A percentile compares a stretch with the other conserved stretches of the same genome.
phyloP scores from a whole-genome alignment of 805 yeast genomes.

The Hanseniaspora clermontiae region DNA sequence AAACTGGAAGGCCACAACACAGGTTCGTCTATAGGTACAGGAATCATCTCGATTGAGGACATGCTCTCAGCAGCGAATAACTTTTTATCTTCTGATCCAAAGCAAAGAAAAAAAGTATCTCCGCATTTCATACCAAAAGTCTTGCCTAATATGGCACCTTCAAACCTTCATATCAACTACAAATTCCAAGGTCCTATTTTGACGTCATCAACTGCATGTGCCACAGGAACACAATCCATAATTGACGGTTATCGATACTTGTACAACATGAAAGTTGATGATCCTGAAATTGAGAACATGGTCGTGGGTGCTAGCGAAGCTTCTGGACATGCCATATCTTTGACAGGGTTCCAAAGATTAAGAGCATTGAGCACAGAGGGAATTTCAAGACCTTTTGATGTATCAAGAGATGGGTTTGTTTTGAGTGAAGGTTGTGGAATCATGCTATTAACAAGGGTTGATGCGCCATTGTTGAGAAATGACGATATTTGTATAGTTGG shows the following conservation, averaged over 20 bases:
- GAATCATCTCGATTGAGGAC: slow-evolving; percentile 9
- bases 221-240: slow-evolving; percentile 86
- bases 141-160: slow-evolving; percentile 87
- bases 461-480: not conserved
- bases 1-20: not conserved
- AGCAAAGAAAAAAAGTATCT: slow-evolving; percentile 44
- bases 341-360: slow-evolving; percentile 86
- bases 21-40: slow-evolving; percentile 11
- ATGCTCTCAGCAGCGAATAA: not conserved
- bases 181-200: slow-evolving; percentile 78
- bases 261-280: slow-evolving; percentile 13
- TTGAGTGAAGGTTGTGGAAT: slow-evolving; percentile 88
- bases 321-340: slow-evolving; percentile 68
- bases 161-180: slow-evolving; percentile 68
- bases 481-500: slow-evolving; percentile 57
- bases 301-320: slow-evolving; percentile 93
- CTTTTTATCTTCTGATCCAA: not conserved
- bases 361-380: slow-evolving; percentile 55
- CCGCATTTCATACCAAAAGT: slow-evolving; percentile 80
- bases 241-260: slow-evolving; percentile 87
- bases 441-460: slow-evolving; percentile 53
- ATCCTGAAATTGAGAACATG: slow-evolving; percentile 73
- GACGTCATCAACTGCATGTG: slow-evolving; percentile 87
- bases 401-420: slow-evolving; percentile 70
- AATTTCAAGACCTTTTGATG: slow-evolving; percentile 84